These are phyloP conservation scores for Trichoderma oligosporum DNA, from an alignment of 2,329 filamentous ascomycete genomes.

Conservation along the genomic window DNA sequence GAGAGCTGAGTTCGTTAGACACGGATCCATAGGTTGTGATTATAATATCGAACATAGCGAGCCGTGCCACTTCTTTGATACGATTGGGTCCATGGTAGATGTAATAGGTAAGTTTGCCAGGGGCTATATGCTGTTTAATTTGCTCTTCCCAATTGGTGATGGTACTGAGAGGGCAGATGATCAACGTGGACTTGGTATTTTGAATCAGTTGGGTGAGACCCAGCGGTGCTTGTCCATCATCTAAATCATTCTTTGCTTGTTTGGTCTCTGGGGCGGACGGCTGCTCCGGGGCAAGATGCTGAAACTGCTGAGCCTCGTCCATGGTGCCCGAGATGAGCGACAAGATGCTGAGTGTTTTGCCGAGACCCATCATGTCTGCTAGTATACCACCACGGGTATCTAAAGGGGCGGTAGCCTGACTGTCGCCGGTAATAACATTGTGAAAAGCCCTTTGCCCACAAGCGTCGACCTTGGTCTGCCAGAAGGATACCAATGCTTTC, in stretches of 20 bases:
- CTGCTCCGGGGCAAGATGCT: slow-evolving; percentile 48
- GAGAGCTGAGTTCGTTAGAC: slow-evolving; percentile 68
- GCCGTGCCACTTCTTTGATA: slow-evolving; percentile 61
- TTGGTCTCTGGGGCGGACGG: slow-evolving; percentile 42
- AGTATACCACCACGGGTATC: slow-evolving; percentile 71
- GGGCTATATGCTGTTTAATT: slow-evolving; percentile 73
- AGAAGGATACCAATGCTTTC: slow-evolving; percentile 67
- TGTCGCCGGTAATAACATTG: slow-evolving; percentile 80
- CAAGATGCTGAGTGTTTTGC: slow-evolving; percentile 81
- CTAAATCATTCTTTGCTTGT: slow-evolving; percentile 30
- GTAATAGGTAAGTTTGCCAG: slow-evolving; percentile 64
- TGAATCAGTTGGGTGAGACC: slow-evolving; percentile 51
- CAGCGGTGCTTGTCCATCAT: slow-evolving; percentile 39
- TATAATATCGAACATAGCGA: slow-evolving; percentile 75
- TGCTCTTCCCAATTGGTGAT: slow-evolving; percentile 95
- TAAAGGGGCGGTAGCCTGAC: slow-evolving; percentile 55
- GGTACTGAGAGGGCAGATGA: slow-evolving; percentile 86
- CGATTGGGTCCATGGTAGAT: slow-evolving; percentile 83
- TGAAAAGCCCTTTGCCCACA: slow-evolving; percentile 61
- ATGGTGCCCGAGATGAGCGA: slow-evolving; percentile 68
- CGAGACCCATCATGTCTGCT: slow-evolving; percentile 86
- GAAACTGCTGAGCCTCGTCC: slow-evolving; percentile 61
- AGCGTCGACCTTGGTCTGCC: slow-evolving; percentile 57
- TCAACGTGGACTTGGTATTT: slow-evolving; percentile 75
- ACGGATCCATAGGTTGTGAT: slow-evolving; percentile 92